Percentiles rank a stretch among this genome's conserved stretches.
Evolutionary conservation across 768 basidiomycete species (phyloP).

Genomic region (Trametes maxima): DNA sequence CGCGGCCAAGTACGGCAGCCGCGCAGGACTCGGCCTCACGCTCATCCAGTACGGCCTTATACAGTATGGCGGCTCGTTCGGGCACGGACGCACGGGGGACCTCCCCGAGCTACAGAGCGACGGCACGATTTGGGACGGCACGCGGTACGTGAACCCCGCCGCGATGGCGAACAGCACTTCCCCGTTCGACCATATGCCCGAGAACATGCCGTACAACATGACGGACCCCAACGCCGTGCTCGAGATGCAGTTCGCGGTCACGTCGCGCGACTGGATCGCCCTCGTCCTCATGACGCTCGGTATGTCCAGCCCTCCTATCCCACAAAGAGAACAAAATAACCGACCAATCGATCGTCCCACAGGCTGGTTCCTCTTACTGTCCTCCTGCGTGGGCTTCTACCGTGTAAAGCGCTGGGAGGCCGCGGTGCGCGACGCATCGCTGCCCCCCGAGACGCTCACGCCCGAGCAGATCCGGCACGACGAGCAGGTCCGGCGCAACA

Average conservation of each 20-base stretch:
- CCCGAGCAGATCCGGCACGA: constrained; percentile 56
- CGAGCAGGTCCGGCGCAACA: constrained; percentile 48
- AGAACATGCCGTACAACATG: constrained; percentile 14
- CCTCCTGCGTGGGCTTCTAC: constrained; percentile 80
- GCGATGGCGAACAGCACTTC: constrained; percentile 28
- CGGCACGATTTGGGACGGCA: constrained; percentile 25
- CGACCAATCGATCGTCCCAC: background rate
- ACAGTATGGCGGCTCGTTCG: constrained; percentile 17
- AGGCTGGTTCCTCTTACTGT: constrained; percentile 93
- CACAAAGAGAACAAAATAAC: background rate
- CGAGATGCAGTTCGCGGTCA: constrained; percentile 35
- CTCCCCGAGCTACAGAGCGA: constrained; percentile 14
- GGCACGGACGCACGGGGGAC: constrained; percentile 11
- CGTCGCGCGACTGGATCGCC: constrained; percentile 85
- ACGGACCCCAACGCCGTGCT: constrained; percentile 18
- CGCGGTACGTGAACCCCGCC: background rate
- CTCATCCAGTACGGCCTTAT: constrained; percentile 88
- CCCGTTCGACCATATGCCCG: background rate
- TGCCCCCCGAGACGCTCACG: constrained; percentile 37
- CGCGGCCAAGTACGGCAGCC: constrained; percentile 90
- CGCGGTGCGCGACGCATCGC: constrained; percentile 54
- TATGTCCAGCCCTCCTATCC: constrained; percentile 30
- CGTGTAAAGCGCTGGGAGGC: constrained; percentile 85
- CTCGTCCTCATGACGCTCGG: constrained; percentile 91
- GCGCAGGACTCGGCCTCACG: constrained; percentile 93